A percentile compares a stretch with the other conserved stretches of the same genome.
Conservation (phyloP, 768 basidiomycete genomes). For the Crepidotus variabilis region DNA sequence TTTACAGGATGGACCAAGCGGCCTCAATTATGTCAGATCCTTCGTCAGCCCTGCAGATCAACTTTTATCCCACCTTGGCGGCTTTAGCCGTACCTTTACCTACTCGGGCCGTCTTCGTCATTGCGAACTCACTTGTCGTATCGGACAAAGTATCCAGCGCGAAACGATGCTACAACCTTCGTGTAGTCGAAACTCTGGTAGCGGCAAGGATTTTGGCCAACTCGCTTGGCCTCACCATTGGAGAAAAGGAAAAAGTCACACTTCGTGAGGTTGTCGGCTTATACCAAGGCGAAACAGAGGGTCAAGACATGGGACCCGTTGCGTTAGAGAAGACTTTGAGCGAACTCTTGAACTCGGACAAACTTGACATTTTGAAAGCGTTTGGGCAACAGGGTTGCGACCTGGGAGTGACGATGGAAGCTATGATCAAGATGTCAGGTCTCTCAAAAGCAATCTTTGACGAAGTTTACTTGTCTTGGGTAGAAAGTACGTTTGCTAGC, state of each 20-base stretch:
- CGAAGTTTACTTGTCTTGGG: conserved; percentile 73
- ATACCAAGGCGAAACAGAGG: conserved; percentile 43
- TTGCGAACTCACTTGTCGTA: conserved; percentile 80
- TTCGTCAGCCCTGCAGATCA: conserved; percentile 71
- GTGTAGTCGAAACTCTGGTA: conserved; percentile 87
- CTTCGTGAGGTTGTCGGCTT: conserved; percentile 64
- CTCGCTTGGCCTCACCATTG: conserved; percentile 43
- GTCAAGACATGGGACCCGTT: conserved; percentile 41
- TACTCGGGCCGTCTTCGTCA: conserved; percentile 57
- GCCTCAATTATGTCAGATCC: conserved; percentile 78
- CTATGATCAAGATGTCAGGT: conserved; percentile 68
- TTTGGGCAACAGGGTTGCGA: conserved; percentile 30
- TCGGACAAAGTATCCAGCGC: conserved; percentile 78
- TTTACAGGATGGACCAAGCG: conserved; percentile 81
- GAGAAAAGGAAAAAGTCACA: conserved; percentile 51
- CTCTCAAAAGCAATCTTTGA: conserved; percentile 52
- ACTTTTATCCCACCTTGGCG: conserved; percentile 72
- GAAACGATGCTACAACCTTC: conserved; percentile 80
- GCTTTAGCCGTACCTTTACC: conserved; percentile 67
- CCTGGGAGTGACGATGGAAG: conserved; percentile 66
- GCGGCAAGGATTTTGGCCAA: conserved; percentile 72
- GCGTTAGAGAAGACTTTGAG: conserved; percentile 45
- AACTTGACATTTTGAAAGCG: conserved; percentile 53
- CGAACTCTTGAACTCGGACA: conserved; percentile 37
- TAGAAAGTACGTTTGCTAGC: conserved; percentile 53